phyloP scores from a whole-genome alignment of 371 early-diverging fungal species.

The Apophysomyces sp. region DNA sequence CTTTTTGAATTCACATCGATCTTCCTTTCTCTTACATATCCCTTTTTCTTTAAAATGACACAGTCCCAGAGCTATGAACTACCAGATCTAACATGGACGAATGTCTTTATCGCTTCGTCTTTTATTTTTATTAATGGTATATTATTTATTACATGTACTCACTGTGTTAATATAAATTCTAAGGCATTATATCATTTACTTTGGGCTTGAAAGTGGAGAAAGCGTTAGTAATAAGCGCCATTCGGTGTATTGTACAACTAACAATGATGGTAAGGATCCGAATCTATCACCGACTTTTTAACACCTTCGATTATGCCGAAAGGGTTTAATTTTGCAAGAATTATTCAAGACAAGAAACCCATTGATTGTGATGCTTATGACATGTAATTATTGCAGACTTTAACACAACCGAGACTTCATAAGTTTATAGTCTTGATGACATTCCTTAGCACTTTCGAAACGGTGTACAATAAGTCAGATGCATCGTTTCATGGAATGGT shows the following conservation, averaged over 20 bases:
- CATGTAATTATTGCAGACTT: constrained; percentile 31
- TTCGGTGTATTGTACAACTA: constrained; percentile 61
- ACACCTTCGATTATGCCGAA: background rate
- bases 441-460: constrained; percentile 48
- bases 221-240: constrained; percentile 57
- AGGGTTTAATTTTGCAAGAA: constrained; percentile 59
- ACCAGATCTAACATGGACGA: constrained; percentile 6
- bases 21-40: background rate
- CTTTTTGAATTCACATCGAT: background rate
- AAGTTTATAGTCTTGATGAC: constrained; percentile 32
- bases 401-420: background rate
- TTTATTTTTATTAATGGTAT: constrained; percentile 52
- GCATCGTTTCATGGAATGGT: constrained; percentile 54
- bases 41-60: background rate
- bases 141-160: background rate
- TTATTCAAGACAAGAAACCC: constrained; percentile 57
- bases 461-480: constrained; percentile 53
- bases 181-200: constrained; percentile 54
- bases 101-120: constrained; percentile 48
- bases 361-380: constrained; percentile 50
- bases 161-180: background rate
- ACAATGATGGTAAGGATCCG: constrained; percentile 52
- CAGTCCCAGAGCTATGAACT: background rate
- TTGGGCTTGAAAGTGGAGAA: constrained; percentile 60
- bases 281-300: background rate